Percentiles rank a stretch among this genome's conserved stretches.
phyloP scores from a whole-genome alignment of 108 stramenopile genomes.

The Skeletonema costatum region DNA sequence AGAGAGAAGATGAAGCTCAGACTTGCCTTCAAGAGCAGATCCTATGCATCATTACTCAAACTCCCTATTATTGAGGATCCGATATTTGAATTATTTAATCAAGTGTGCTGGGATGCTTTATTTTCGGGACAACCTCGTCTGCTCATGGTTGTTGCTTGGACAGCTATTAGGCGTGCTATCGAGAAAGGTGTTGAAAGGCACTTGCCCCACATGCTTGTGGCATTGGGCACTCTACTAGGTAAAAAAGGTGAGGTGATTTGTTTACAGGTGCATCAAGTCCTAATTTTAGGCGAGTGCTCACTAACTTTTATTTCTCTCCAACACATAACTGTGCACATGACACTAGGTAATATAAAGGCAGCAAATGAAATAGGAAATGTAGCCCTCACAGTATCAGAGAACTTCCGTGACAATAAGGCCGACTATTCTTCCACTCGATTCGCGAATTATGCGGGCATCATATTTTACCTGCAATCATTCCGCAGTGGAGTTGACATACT shows the following conservation, averaged over 20 bases:
- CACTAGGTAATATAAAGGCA: background rate
- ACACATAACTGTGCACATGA: background rate
- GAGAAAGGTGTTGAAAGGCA: constrained; percentile 18
- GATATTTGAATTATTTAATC: constrained; percentile 14
- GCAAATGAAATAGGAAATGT: constrained; percentile 18
- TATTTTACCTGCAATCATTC: constrained; percentile 24
- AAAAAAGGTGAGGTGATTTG: background rate
- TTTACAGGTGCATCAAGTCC: background rate
- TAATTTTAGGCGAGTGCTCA: background rate
- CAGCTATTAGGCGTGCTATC: constrained; percentile 17
- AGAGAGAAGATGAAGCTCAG: constrained; percentile 15
- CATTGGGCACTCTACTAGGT: constrained; percentile 7
- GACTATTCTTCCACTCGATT: constrained; percentile 12
- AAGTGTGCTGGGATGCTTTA: constrained; percentile 3
- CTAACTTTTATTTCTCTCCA: background rate
- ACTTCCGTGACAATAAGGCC: constrained; percentile 18
- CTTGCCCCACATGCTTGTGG: constrained; percentile 15
- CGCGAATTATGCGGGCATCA: constrained; percentile 3
- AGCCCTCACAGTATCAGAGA: constrained; percentile 13
- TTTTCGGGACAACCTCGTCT: constrained; percentile 14
- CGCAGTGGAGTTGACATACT: constrained; percentile 20
- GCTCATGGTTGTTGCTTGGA: constrained; percentile 5
- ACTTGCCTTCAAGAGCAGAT: constrained; percentile 6
- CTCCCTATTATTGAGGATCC: constrained; percentile 4
- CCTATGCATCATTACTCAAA: background rate